Percentiles rank a stretch among this genome's conserved stretches.
These are phyloP conservation scores for Penicillium sp. DNA, from an alignment of 2,329 filamentous ascomycete species.

Conservation along the genomic window DNA sequence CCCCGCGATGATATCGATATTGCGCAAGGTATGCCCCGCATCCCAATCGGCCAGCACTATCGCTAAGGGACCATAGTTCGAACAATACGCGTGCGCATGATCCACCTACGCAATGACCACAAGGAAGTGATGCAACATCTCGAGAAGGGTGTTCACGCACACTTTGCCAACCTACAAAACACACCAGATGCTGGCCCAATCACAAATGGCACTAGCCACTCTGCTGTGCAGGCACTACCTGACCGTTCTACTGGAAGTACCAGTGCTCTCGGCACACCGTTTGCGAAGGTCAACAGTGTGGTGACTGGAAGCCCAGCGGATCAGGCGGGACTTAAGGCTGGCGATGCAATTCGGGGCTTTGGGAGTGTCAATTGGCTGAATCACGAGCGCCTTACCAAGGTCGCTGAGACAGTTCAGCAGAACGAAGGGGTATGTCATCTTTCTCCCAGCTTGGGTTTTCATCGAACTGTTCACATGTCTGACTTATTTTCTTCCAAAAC, in stretches of 20 bases:
- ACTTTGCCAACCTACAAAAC: constrained; percentile 74
- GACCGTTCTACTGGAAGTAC: constrained; percentile 14
- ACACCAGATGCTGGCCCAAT: constrained; percentile 44
- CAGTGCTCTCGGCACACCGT: constrained; percentile 61
- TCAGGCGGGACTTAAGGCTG: constrained; percentile 74
- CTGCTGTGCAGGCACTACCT: constrained; percentile 24
- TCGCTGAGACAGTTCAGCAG: constrained; percentile 85
- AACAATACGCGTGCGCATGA: constrained; percentile 88
- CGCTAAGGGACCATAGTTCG: constrained; percentile 63
- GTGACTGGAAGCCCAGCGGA: constrained; percentile 77
- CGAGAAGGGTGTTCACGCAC: constrained; percentile 83
- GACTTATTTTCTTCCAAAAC: constrained; percentile 1
- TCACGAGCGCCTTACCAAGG: constrained; percentile 80
- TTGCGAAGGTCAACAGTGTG: constrained; percentile 89
- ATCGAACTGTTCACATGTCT: neutral
- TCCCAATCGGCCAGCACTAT: constrained; percentile 1
- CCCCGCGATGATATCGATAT: constrained; percentile 93
- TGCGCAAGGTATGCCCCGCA: constrained; percentile 71
- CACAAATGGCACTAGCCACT: constrained; percentile 24
- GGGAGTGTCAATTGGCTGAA: constrained; percentile 82
- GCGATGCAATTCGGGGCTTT: constrained; percentile 82
- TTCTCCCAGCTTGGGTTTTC: neutral
- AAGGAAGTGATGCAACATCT: constrained; percentile 82
- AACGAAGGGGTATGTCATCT: constrained; percentile 75
- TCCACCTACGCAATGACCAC: constrained; percentile 88